phyloP scores from a whole-genome alignment of 1,284 basidiomycete species.

The Puccinia triticina region DNA sequence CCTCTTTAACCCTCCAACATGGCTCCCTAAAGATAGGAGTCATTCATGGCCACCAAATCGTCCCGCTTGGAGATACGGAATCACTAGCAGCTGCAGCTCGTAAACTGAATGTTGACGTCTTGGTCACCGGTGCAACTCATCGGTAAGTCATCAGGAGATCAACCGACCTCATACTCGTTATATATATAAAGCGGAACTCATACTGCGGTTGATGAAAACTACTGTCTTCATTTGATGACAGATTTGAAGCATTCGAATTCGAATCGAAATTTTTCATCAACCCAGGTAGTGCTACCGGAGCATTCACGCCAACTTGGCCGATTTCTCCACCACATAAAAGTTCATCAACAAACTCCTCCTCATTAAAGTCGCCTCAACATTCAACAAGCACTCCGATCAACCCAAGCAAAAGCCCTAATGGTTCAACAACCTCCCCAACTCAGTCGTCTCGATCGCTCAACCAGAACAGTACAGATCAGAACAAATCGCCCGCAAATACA shows the following conservation, averaged over 20 bases:
- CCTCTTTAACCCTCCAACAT: conserved; percentile 80
- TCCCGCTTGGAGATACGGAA: conserved; percentile 88
- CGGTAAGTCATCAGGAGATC: conserved; percentile 67
- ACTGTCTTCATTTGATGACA: conserved; percentile 58
- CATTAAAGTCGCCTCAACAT: conserved; percentile 30
- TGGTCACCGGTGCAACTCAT: conserved; percentile 91
- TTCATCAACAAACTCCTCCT: neutral
- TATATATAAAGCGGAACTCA: neutral
- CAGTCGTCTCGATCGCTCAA: neutral
- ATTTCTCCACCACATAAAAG: conserved; percentile 23
- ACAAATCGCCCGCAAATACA: conserved; percentile 5
- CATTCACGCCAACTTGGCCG: conserved; percentile 63
- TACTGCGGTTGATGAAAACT: neutral
- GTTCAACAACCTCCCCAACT: conserved; percentile 10
- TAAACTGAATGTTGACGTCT: conserved; percentile 95
- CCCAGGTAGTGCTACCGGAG: conserved; percentile 91
- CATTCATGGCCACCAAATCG: conserved; percentile 90
- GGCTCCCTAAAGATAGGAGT: conserved; percentile 88
- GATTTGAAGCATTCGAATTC: conserved; percentile 90
- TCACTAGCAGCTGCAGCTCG: conserved; percentile 82
- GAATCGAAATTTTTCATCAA: conserved; percentile 93
- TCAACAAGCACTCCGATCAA: neutral
- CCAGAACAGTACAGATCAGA: neutral
- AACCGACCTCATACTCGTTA: neutral
- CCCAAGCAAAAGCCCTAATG: conserved; percentile 31